Base-by-base conservation (phyloP, 805 yeast species). In the Sugiyamaella qingdaonensis region DNA sequence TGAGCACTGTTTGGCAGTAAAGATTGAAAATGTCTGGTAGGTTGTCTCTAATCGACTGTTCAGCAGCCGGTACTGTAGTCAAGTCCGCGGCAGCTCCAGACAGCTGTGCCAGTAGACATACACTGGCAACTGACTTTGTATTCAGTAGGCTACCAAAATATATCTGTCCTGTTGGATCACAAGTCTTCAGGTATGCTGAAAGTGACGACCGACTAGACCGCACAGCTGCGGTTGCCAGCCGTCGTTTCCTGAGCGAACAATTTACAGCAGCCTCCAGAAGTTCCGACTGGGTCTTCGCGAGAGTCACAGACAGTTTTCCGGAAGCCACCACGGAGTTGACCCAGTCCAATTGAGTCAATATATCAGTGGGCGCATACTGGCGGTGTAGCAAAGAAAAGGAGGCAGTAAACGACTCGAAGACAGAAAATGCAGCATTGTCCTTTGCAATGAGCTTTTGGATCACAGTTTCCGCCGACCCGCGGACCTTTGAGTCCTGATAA, bases 291-390 rank as follows among this genome's bases (percentile, higher is more conserved):
- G 32, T 29, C 4, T 4, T 8, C 11, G 32, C 21, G 13, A 45
- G 37, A 10, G 13, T 33, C 19, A 24, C n/a, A 33, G 48, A 16
- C n/a, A 45, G 27, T n/a, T 10, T 45, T 13, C 18, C 46, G 13
- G 16, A 18, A 16, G 48, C 59, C 2, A 70, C 43, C 65, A 79
- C 61, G 46, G 65, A 64, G 48, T 75, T 73, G 45, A 74, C 67
- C 90, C 91, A 86, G 14, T 74, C 73, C 39, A 86, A 69, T 24
- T 86, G 66, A 29, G 84, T 76, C 57, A 82, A 64, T 55, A 82
- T 71, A 65, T 82, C 88, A 1, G 79, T 71, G 4, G 77, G 64
- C 1, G 92, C 86, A 10, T 31, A 24, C 31, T 46, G 18, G n/a
- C 24, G 29, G 13, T 44, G 19, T 37, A 24, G 9, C 10, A 27